phyloP scores from a whole-genome alignment of 2,329 filamentous ascomycete species.

The Aspergillus texensis region DNA sequence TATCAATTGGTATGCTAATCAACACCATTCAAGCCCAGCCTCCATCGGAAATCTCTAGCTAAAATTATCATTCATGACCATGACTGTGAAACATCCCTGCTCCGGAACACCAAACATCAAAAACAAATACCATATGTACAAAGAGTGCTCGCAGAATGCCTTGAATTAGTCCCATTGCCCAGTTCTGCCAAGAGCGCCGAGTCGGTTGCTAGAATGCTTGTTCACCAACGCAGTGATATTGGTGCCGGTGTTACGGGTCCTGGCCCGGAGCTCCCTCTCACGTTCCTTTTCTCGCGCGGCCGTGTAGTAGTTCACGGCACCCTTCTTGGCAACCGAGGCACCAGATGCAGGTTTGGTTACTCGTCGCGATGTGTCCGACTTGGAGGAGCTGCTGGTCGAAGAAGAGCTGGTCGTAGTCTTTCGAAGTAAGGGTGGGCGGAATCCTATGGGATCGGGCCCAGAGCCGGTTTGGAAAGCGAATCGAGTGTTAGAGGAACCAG shows the following conservation, averaged over 20 bases:
- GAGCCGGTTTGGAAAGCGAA: conserved; percentile 37
- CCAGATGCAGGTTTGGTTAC: conserved; percentile 35
- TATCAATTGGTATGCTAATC: not conserved
- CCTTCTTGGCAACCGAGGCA: conserved; percentile 58
- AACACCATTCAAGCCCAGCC: not conserved
- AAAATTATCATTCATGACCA: not conserved
- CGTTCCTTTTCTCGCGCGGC: conserved; percentile 62
- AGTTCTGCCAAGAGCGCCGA: conserved; percentile 37
- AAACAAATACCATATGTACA: not conserved
- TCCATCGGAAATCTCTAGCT: not conserved
- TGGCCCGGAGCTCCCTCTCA: conserved; percentile 55
- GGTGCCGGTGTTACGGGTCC: conserved; percentile 47
- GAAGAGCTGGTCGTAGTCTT: conserved; percentile 35
- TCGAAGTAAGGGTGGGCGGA: conserved; percentile 35
- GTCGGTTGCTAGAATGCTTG: conserved; percentile 41
- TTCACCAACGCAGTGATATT: conserved; percentile 41
- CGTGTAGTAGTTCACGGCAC: conserved; percentile 59
- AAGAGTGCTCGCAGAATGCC: not conserved
- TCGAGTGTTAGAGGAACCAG: conserved; percentile 29
- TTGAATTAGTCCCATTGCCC: conserved; percentile 46
- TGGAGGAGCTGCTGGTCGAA: conserved; percentile 28
- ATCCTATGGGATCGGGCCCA: conserved; percentile 30
- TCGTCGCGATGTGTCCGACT: conserved; percentile 26
- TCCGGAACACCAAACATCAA: not conserved
- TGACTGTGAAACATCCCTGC: not conserved